A percentile compares a stretch with the other conserved stretches of the same genome.
Evolutionary conservation across 345 rosid genomes (phyloP).

Genomic region (Firmiana major): DNA sequence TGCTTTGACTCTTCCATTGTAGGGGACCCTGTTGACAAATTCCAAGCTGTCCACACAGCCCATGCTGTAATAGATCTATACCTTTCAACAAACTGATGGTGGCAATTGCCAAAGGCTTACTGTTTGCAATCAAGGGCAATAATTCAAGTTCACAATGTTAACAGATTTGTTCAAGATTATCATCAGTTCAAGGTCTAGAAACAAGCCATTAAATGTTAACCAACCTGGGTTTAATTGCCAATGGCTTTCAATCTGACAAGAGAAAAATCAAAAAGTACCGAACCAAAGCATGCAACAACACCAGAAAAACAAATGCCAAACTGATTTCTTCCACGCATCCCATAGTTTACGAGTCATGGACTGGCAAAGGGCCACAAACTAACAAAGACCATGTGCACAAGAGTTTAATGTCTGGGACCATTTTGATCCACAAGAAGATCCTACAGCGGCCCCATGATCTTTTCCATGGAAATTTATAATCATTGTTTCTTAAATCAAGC

Average conservation of each 20-base stretch:
- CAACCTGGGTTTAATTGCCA: neutral
- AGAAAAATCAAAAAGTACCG: neutral
- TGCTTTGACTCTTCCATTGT: conserved; percentile 11
- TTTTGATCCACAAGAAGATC: conserved; percentile 36
- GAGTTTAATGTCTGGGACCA: conserved; percentile 40
- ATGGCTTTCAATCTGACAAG: neutral
- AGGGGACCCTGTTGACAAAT: conserved; percentile 10
- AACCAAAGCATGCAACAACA: neutral
- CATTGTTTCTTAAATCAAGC: conserved; percentile 14
- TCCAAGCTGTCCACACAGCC: conserved; percentile 5
- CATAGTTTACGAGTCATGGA: conserved; percentile 33
- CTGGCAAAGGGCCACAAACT: conserved; percentile 61
- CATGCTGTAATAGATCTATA: neutral
- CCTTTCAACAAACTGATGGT: neutral
- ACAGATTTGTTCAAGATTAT: neutral
- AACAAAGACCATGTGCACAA: conserved; percentile 45
- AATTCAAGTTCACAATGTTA: neutral
- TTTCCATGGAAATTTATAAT: conserved; percentile 20
- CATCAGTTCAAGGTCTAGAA: neutral
- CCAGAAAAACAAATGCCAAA: neutral
- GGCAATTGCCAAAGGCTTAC: neutral
- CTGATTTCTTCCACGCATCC: conserved; percentile 17
- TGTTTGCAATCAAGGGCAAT: neutral
- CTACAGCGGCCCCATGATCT: conserved; percentile 31
- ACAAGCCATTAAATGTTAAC: neutral